phyloP scores from a whole-genome alignment of 1,139 yeast species.

The Lodderomyces elongisporus region DNA sequence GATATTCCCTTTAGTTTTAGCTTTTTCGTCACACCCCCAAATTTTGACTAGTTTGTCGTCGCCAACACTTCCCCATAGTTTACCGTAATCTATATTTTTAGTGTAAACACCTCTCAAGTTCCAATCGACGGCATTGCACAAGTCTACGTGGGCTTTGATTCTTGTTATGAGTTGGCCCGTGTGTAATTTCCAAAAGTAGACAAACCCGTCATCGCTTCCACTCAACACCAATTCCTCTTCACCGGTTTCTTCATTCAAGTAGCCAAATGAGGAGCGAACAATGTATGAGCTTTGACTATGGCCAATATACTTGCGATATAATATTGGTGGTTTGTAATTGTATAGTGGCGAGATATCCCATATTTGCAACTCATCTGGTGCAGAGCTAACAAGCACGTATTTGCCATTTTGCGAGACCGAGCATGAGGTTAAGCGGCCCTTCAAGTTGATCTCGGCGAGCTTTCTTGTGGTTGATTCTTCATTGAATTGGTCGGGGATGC shows the following conservation, averaged over 20 bases:
- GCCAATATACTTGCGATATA: slow-evolving; percentile 64
- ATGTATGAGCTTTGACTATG: slow-evolving; percentile 67
- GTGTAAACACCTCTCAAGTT: slow-evolving; percentile 30
- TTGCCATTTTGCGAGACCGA: slow-evolving; percentile 38
- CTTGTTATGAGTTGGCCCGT: slow-evolving; percentile 66
- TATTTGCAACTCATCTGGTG: slow-evolving; percentile 75
- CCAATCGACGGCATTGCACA: slow-evolving; percentile 79
- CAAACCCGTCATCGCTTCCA: slow-evolving; percentile 79
- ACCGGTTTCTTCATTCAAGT: slow-evolving; percentile 25
- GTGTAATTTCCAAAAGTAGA: slow-evolving; percentile 76
- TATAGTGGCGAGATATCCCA: slow-evolving; percentile 51
- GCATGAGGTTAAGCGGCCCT: slow-evolving; percentile 39
- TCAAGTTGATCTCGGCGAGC: slow-evolving; percentile 29
- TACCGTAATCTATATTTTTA: slow-evolving; percentile 32
- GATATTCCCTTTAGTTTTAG: not conserved
- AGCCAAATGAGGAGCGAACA: slow-evolving; percentile 76
- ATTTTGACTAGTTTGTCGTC: slow-evolving; percentile 69
- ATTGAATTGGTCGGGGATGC: slow-evolving; percentile 33
- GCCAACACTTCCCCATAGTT: slow-evolving; percentile 75
- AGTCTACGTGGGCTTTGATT: slow-evolving; percentile 57
- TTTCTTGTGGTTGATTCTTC: slow-evolving; percentile 31
- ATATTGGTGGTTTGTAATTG: slow-evolving; percentile 23
- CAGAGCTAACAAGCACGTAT: slow-evolving; percentile 56
- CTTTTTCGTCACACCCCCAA: slow-evolving; percentile 42
- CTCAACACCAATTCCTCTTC: slow-evolving; percentile 68